Base-by-base conservation (phyloP, 257 asterid species). In the Nicotiana tabacum region DNA sequence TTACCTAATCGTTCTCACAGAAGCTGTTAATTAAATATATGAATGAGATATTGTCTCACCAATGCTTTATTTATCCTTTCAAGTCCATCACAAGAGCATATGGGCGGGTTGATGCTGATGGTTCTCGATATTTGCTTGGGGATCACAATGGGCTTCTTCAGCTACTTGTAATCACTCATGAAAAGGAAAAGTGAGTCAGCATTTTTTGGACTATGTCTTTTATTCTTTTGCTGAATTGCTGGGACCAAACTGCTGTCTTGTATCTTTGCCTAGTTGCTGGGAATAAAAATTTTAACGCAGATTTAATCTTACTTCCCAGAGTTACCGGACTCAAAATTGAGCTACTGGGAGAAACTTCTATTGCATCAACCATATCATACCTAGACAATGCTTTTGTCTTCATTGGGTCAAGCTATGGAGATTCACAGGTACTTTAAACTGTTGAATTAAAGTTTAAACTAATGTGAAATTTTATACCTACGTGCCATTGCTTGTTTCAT, bases 61-160 rank as follows among this genome's bases (percentile, higher is more conserved):
- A 82, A 24, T 74, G 61, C 77, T 61, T 88, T 83, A 48, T 83
- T 64, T 69, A 81, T 79, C 82, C 72, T 86, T 69, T 87, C 37
- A 74, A 94, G 98, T 92, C 93, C 68, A 88, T 93, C 70, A 93
- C 97, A 80, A 91, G 87, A 85, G 93, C 98, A 82, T 95, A 93
- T 87, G 98, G 97, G 83, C 92, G 93, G 90, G 97, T 95, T 83
- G 98, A 95, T 87, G 92, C 95, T 66, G 97, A 95, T 84, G 97
- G 98, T 81, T 95, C 98, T 72, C 93, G 98, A 82, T 95, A 95
- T 85, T 89, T 95, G 53, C 91, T 95, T 78, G 98, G 98, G 82
- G 98, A 95, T 88, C 98, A 95, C 81, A 89, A 85, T 85, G 98
- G 98, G 80, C 88, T 92, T 84, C 91, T 95, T 83, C 95, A 93